These are phyloP conservation scores for Priceomyces castillae DNA, from an alignment of 805 yeast species.

Conservation along the genomic window DNA sequence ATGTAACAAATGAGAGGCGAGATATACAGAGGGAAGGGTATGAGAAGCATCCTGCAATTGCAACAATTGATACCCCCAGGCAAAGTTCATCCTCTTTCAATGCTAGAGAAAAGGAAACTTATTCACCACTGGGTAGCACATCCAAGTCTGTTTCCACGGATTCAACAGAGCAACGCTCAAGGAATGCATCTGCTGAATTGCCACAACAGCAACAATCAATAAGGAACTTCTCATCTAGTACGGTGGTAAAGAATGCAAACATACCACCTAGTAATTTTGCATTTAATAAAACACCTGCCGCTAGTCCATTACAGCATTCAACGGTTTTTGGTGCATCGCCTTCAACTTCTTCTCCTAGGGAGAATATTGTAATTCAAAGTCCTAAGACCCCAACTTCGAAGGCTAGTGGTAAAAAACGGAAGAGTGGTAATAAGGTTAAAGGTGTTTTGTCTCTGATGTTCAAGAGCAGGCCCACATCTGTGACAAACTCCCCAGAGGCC, in stretches of 20 bases:
- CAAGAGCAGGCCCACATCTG: conserved; percentile 11
- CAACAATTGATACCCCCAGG: background rate
- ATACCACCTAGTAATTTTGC: conserved; percentile 15
- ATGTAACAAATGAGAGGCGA: background rate
- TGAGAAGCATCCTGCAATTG: background rate
- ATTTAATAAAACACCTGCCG: conserved; percentile 9
- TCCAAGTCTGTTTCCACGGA: background rate
- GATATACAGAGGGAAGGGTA: background rate
- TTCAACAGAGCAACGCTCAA: background rate
- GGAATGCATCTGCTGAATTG: background rate
- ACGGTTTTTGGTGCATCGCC: conserved; percentile 6
- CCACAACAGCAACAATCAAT: conserved; percentile 1
- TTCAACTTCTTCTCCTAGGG: conserved; percentile 21
- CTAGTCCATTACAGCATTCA: conserved; percentile 8
- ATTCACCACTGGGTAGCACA: background rate
- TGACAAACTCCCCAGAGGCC: conserved; percentile 11
- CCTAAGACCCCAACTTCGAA: conserved; percentile 17
- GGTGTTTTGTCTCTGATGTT: conserved; percentile 59
- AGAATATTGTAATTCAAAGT: conserved; percentile 15
- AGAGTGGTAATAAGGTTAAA: conserved; percentile 51
- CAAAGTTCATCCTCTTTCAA: background rate
- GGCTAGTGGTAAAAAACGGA: conserved; percentile 22
- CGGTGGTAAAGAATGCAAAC: conserved; percentile 24
- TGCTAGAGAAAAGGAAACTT: background rate
- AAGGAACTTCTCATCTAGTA: conserved; percentile 17